Conservation (phyloP, 805 yeast species). For the Wickerhamomyces tratensis region DNA sequence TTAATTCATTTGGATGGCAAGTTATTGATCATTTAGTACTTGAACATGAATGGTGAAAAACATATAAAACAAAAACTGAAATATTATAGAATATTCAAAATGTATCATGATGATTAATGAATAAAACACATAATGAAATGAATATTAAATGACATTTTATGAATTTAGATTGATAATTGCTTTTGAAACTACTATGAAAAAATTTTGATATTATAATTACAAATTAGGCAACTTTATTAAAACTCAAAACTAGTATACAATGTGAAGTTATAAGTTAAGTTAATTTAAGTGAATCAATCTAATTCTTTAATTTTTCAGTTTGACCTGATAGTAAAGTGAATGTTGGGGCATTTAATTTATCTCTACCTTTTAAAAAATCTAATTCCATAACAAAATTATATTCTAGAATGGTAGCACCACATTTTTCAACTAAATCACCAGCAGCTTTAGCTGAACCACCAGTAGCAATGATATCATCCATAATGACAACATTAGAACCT, state of each 20-base stretch:
- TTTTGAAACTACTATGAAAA: too few relatives aligned
- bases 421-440: constrained; percentile 64
- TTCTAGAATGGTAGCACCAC: constrained; percentile 67
- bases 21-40: constrained; percentile 75
- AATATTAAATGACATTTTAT: too few relatives aligned
- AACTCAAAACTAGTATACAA: too few relatives aligned
- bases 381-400: constrained; percentile 89
- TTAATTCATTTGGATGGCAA: constrained; percentile 94
- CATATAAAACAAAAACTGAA: too few relatives aligned
- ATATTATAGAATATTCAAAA: too few relatives aligned
- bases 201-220: too few relatives aligned
- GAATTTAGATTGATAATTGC: too few relatives aligned
- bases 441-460: constrained; percentile 97
- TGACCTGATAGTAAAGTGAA: constrained; percentile 86
- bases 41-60: constrained; percentile 21
- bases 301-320: constrained; percentile 35
- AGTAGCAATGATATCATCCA: constrained; percentile 96
- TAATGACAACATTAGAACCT: constrained; percentile 76
- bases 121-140: too few relatives aligned
- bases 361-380: constrained; percentile 90
- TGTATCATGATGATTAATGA: too few relatives aligned
- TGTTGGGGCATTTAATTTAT: constrained; percentile 75
- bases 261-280: too few relatives aligned
- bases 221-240: too few relatives aligned
- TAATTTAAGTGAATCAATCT: too few relatives aligned